A percentile compares a stretch with the other conserved stretches of the same genome.
phyloP scores from a whole-genome alignment of 768 basidiomycete genomes.

The Lanmaoa rubissima region DNA sequence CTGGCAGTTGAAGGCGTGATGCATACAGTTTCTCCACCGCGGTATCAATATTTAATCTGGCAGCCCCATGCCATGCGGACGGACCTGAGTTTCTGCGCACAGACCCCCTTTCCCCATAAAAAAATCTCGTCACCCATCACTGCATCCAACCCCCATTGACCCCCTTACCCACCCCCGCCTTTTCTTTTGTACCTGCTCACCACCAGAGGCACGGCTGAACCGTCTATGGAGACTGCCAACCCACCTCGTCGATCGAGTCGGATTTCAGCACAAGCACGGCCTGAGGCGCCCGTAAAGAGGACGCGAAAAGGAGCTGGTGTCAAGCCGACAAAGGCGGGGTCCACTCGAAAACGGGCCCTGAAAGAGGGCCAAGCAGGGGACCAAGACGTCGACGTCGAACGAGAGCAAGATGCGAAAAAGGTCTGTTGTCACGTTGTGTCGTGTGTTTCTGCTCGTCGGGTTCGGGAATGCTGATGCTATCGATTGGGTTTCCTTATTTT shows the following conservation, averaged over 20 bases:
- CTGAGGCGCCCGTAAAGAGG: conserved; percentile 22
- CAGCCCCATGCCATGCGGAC: conserved; percentile 17
- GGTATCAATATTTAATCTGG: conserved; percentile 20
- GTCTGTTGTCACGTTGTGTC: conserved; percentile 7
- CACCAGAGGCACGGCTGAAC: conserved; percentile 11
- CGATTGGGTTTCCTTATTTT: neutral
- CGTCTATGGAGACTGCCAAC: conserved; percentile 19
- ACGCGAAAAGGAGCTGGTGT: conserved; percentile 18
- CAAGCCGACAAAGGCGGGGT: conserved; percentile 32
- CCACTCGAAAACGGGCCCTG: conserved; percentile 36
- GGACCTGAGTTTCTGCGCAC: conserved; percentile 24
- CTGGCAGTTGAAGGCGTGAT: neutral
- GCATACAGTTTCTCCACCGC: conserved; percentile 2
- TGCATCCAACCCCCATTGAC: neutral
- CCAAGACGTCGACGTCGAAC: conserved; percentile 13
- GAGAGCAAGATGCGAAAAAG: conserved; percentile 26
- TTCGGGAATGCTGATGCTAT: neutral
- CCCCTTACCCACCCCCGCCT: neutral
- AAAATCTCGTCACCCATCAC: conserved; percentile 11
- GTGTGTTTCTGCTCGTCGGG: neutral
- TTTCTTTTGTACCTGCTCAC: neutral
- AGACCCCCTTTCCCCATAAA: conserved; percentile 15
- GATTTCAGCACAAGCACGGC: conserved; percentile 48
- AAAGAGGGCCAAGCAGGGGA: conserved; percentile 20
- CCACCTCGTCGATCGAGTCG: conserved; percentile 55